Evolutionary conservation across 208 protist genomes (phyloP), one percentile per base, ranked within the genome.

Genomic region (Trypanosoma brucei): DNA sequence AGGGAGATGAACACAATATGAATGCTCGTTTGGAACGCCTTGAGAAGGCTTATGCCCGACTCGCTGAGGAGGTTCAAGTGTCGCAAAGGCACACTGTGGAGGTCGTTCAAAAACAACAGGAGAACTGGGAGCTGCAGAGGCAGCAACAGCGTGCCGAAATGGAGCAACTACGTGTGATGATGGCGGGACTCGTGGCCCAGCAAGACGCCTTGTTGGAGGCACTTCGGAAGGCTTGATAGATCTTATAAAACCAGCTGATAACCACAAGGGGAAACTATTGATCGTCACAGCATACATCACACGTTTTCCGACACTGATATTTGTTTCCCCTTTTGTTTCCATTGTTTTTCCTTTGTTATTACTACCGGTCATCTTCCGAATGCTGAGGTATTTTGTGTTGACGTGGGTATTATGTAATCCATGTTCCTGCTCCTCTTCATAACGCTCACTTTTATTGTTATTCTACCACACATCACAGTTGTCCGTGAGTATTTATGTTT

Each of bases 21-120:
- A 60, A 79, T 31, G 62, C 68, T 65, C 82, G 87, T 38, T 48
- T 93, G 33, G 62, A 56, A 2, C 78, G 79, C n/a, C 61, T 87
- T 13, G 87, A 93, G 46, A 59, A 75, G n/a, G 76, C 71, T 5
- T 66, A 83, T 3, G 68, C 76, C n/a, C 68, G 68, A 38, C 52
- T 92, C 13, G 70, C 69, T 13, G 53, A 64, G 46, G 70, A 83
- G 46, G 68, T 87, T 48, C 75, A 80, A 31, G 33, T 55, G 11
- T 55, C 78, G 40, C 52, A 82, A 14, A 48, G 58, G 2, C 70
- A 62, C 14, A 80, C 67, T 35, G 50, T 59, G 9, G 56, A 62
- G 11, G 55, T 75, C 36, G 51, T 80, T 35, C 40, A 56, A 1
- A 57, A 71, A 44, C 44, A 76, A 36, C 78, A 72, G 33, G 64